A percentile compares a stretch with the other conserved stretches of the same genome.
Evolutionary conservation across 129 eudicot species (phyloP).

Genomic region (Helichrysum umbraculigerum): DNA sequence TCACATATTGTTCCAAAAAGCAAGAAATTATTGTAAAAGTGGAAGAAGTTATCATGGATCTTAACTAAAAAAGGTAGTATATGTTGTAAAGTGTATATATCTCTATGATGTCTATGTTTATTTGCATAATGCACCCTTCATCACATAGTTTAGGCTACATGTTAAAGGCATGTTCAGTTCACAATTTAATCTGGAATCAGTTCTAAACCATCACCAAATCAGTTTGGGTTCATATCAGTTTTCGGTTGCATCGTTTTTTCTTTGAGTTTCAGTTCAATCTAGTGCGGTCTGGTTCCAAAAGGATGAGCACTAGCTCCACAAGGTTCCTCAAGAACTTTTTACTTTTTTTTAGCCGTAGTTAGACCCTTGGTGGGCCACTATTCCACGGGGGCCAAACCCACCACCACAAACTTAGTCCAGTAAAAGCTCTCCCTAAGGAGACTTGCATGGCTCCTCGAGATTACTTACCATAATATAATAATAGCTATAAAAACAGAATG

Average conservation of each 20-base stretch:
- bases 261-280: too few species aligned
- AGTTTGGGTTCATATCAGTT: background rate
- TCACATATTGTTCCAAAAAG: background rate
- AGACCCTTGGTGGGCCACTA: background rate
- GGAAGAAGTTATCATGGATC: background rate
- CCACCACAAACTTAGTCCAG: background rate
- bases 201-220: background rate
- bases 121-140: background rate
- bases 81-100: slow-evolving; percentile 1
- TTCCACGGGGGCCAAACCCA: too few species aligned
- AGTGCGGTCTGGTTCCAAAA: background rate
- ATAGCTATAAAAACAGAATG: background rate
- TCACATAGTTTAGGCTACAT: background rate
- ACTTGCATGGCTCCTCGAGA: background rate
- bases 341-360: background rate
- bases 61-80: background rate
- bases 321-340: background rate
- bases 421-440: background rate
- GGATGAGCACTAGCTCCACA: background rate
- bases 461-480: background rate
- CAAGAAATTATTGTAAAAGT: background rate
- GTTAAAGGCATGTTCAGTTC: background rate
- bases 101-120: background rate
- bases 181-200: background rate
- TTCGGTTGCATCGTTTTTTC: background rate